Base-by-base conservation (phyloP, 768 basidiomycete genomes). In the Tylopilus sp. region DNA sequence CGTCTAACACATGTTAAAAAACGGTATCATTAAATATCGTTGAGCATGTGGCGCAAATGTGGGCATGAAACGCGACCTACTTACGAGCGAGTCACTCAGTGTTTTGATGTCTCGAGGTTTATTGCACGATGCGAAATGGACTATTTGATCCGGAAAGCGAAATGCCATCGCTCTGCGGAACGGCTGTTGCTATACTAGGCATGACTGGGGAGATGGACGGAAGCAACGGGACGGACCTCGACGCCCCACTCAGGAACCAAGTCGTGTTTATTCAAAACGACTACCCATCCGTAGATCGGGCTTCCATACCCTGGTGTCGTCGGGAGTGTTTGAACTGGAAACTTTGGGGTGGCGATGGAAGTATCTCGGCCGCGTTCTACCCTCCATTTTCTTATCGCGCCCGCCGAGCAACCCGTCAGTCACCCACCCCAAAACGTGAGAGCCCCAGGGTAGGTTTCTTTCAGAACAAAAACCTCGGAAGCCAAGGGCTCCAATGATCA, bases 191-290 rank as follows among this genome's bases (percentile, higher is more conserved):
- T 30, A 45, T 39, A 53, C 59, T 49, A 57, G 54, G 57, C 42
- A 38, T 28, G 31, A 35, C 15, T n/a, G 36, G 42, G 44, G 10
- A 48, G 44, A 40, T 7, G 10, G 26, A 13, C 42, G 43, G 53
- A 62, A 41, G 23, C 23, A 42, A 55, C 22, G 48, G 54, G 41
- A 56, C 55, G 46, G 39, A 95, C 95, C 79, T 90, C 80, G 60
- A 94, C 79, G 31, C 93, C 94, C 83, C 89, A 89, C 60, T 80
- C 76, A 38, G 94, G 83, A 9, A 95, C 93, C 47, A 98, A 75
- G 71, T 98, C 97, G 38, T 88, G 80, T 73, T 98, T 98, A 62
- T 91, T 95, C 56, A 98, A 78, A 11, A 98, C 89, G 40, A 99
- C 82, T 30, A 98, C 79, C 50, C 88, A 86, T 69, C 95, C 89